These are phyloP conservation scores for Phaeosphaeriaceae sp. DNA, from an alignment of 2,329 filamentous ascomycete genomes.

Conservation along the genomic window DNA sequence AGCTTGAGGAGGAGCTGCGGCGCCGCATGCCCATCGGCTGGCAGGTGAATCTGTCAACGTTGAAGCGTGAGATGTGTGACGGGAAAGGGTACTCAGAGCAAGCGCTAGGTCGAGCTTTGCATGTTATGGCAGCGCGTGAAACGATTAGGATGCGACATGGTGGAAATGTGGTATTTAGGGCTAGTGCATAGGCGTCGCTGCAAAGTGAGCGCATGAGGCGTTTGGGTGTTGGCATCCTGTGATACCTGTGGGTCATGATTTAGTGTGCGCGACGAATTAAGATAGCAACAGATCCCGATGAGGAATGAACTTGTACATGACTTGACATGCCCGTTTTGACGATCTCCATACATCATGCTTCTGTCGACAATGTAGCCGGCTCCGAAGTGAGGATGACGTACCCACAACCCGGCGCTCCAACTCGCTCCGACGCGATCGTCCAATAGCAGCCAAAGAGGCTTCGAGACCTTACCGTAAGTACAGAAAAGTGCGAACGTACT, in stretches of 20 bases:
- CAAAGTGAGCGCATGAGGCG: not conserved
- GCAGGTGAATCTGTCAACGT: conserved; percentile 86
- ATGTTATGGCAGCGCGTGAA: conserved; percentile 85
- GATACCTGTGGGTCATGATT: not conserved
- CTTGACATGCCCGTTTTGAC: too few species aligned
- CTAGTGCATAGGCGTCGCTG: conserved; percentile 13
- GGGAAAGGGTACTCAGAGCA: conserved; percentile 89
- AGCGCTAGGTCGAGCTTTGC: conserved; percentile 80
- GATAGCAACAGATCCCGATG: not conserved
- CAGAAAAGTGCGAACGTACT: too few species aligned
- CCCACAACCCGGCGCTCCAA: too few species aligned
- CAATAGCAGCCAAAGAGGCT: too few species aligned
- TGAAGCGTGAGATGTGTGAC: conserved; percentile 90
- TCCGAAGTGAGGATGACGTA: too few species aligned
- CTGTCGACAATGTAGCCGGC: too few species aligned
- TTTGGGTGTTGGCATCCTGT: not conserved
- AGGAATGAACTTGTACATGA: not conserved
- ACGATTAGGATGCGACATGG: conserved; percentile 83
- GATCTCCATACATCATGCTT: too few species aligned
- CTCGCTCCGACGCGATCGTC: too few species aligned
- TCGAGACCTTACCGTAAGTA: too few species aligned
- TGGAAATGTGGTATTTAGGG: conserved; percentile 29
- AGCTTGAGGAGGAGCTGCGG: conserved; percentile 88
- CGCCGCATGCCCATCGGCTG: conserved; percentile 90
- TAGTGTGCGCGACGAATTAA: not conserved